Evolutionary conservation across 139 green algal genomes (phyloP), one percentile per base, ranked within the genome.

Genomic region (Micromonas commoda): DNA sequence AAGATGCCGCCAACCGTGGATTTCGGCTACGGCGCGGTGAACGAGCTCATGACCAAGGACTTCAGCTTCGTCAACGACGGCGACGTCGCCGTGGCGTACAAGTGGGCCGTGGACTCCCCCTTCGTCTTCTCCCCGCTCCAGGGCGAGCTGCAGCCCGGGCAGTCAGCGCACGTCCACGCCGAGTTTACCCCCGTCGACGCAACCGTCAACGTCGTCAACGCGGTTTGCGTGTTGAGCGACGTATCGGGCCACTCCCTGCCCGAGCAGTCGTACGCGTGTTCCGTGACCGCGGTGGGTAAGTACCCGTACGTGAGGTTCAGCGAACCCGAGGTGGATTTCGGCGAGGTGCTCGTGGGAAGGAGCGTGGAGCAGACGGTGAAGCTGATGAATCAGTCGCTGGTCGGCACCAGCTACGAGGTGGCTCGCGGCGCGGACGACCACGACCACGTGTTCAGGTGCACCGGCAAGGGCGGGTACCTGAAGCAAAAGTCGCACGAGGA

Each of bases 231-330:
- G 2, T 52, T 85, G 34, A 78, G 81, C 77, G 83, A 29, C 66
- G 33, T 61, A 13, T 3, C 20, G 6, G 71, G 31, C 39, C 28
- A 6, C n/a, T 34, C n/a, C n/a, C 26, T 6, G 71, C 13, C 60
- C 19, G 57, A 19, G 29, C n/a, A n/a, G n/a, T n/a, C n/a, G n/a
- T n/a, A n/a, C n/a, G n/a, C n/a, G n/a, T n/a, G n/a, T n/a, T 82
- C 88, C 76, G 73, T 93, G 19, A 80, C 73, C 2, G 89, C 87
- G 39, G 86, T 90, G 33, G 88, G 84, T 65, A 92, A 92, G 83
- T 90, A 87, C 65, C 88, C 89, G 6, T 91, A 88, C 83, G 54
- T 93, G 31, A 82, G 80, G 0, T 37, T 92, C 39, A 84, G 88
- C 64, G 33, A 60, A 5, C 31, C 29, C 23, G 35, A 39, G 0